These are phyloP conservation scores for Pythium monospermum DNA, from an alignment of 352 stramenopile genomes.

Conservation along the genomic window DNA sequence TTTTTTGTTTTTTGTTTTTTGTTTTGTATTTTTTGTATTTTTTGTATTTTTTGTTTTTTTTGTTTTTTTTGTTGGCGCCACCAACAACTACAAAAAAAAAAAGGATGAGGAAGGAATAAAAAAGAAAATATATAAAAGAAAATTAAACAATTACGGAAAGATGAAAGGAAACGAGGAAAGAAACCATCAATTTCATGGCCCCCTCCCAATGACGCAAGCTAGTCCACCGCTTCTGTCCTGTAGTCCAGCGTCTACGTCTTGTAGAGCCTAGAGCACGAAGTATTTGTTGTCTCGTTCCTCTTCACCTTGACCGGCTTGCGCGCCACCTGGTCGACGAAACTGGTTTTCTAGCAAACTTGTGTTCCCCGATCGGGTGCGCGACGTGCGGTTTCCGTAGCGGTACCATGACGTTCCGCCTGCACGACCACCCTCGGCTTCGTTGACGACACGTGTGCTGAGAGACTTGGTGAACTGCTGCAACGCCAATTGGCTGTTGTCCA, in stretches of 20 bases:
- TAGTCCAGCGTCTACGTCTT: too few species aligned
- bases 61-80: neutral
- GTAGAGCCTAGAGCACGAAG: conserved; percentile 63
- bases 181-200: too few species aligned
- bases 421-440: conserved; percentile 46
- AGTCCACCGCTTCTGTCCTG: too few species aligned
- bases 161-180: conserved; percentile 1
- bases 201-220: too few species aligned
- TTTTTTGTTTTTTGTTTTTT: too few species aligned
- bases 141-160: neutral
- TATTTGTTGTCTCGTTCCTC: conserved; percentile 77
- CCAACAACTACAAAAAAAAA: neutral
- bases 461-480: conserved; percentile 84
- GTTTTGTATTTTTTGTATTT: neutral
- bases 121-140: neutral
- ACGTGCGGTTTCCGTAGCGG: conserved; percentile 72
- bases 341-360: conserved; percentile 43
- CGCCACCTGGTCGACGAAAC: conserved; percentile 28
- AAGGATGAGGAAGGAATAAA: neutral
- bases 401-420: conserved; percentile 56
- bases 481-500: conserved; percentile 45
- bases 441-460: conserved; percentile 65
- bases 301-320: conserved; percentile 36
- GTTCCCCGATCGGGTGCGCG: conserved; percentile 59
- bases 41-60: neutral